Evolutionary conservation across 1,284 basidiomycete species (phyloP).

Genomic region (Ustilago sp.): DNA sequence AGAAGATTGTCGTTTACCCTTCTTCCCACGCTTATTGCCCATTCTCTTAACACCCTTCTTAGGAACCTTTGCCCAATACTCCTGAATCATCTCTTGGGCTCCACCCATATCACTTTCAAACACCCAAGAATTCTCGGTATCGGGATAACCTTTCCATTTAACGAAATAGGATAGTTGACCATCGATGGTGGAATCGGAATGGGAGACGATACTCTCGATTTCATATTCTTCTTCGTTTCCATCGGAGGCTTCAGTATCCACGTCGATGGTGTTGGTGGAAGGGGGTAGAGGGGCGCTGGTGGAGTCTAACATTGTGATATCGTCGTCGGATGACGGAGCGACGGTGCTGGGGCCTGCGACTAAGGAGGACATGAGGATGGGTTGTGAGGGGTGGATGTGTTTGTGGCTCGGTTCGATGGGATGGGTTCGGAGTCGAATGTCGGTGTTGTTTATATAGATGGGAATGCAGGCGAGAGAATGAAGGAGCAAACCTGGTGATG

Average conservation of each 20-base stretch:
- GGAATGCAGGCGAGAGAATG: too few relatives aligned
- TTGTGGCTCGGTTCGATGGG: too few relatives aligned
- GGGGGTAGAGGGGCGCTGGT: slow-evolving; percentile 9
- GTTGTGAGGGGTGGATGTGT: not conserved
- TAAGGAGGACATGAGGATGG: slow-evolving; percentile 8
- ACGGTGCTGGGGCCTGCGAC: slow-evolving; percentile 16
- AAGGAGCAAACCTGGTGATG: not conserved
- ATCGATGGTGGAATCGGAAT: slow-evolving; percentile 26
- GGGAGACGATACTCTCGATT: slow-evolving; percentile 52
- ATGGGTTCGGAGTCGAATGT: not conserved
- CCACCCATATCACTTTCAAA: slow-evolving; percentile 52
- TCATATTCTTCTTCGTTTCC: slow-evolving; percentile 56
- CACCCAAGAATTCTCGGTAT: slow-evolving; percentile 56
- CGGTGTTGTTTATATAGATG: not conserved
- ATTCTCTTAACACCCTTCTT: slow-evolving; percentile 31
- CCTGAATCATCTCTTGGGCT: slow-evolving; percentile 50
- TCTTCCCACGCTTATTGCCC: slow-evolving; percentile 31
- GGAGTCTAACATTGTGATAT: slow-evolving; percentile 31
- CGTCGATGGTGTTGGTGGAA: slow-evolving; percentile 3
- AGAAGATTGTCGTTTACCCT: slow-evolving; percentile 21
- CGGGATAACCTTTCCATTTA: slow-evolving; percentile 59
- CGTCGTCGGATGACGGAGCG: slow-evolving; percentile 15
- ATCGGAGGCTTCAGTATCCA: slow-evolving; percentile 9
- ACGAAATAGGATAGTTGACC: slow-evolving; percentile 58
- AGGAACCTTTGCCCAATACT: slow-evolving; percentile 40